phyloP scores from a whole-genome alignment of 306 rosid species.

The Vigna hirtella region DNA sequence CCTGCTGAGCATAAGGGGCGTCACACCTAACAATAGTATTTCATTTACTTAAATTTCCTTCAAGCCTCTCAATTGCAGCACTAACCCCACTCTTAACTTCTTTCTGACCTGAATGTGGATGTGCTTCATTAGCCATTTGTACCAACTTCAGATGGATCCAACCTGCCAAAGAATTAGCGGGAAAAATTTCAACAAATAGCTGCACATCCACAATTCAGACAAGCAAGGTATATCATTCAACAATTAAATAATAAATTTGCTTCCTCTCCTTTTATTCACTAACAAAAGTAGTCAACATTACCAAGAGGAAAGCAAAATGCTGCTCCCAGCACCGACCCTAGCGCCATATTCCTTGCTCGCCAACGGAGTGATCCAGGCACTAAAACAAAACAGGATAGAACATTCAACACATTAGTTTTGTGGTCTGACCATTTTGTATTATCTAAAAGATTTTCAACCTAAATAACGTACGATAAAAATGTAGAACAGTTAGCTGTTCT shows the following conservation, averaged over 20 bases:
- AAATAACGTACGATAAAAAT: conserved; percentile 21
- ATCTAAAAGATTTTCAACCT: conserved; percentile 7
- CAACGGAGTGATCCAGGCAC: conserved; percentile 93
- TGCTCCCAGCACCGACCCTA: conserved; percentile 89
- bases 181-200: conserved; percentile 34
- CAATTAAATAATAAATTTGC: conserved; percentile 20
- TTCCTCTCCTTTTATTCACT: conserved; percentile 16
- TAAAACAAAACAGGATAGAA: conserved; percentile 44
- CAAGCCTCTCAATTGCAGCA: conserved; percentile 91
- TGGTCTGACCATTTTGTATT: conserved; percentile 14
- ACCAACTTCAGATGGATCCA: conserved; percentile 91
- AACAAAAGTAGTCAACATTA: conserved; percentile 38
- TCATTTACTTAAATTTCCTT: conserved; percentile 74
- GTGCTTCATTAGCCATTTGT: conserved; percentile 81
- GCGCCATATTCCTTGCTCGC: conserved; percentile 82
- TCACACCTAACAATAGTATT: conserved; percentile 34
- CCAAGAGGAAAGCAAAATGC: conserved; percentile 92
- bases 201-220: conserved; percentile 13
- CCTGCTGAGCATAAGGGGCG: not conserved
- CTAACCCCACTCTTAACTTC: conserved; percentile 75
- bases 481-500: conserved; percentile 12
- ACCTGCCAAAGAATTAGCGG: conserved; percentile 60
- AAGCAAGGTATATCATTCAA: conserved; percentile 21
- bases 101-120: conserved; percentile 49
- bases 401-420: conserved; percentile 27